A percentile compares a stretch with the other conserved stretches of the same genome.
Conservation (phyloP, 2,329 filamentous ascomycete species). For the Dothiorella sarmentorum region DNA sequence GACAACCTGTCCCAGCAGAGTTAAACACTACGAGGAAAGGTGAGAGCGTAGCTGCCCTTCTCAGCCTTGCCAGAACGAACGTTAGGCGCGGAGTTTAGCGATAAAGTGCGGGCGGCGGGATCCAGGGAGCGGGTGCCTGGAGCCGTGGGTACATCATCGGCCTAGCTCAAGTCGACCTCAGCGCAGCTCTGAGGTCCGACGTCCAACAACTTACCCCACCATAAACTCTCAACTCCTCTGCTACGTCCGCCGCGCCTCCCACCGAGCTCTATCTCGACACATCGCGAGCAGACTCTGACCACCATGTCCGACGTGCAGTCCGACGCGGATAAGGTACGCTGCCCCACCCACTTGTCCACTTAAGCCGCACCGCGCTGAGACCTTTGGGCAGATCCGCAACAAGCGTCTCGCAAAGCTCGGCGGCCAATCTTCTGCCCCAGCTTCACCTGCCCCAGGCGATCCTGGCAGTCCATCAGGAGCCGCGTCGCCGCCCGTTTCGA, state of each 20-base stretch:
- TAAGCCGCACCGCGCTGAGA: slow-evolving; percentile 26
- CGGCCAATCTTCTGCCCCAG: slow-evolving; percentile 27
- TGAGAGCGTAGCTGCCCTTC: neutral
- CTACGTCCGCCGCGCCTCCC: slow-evolving; percentile 27
- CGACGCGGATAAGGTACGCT: slow-evolving; percentile 47
- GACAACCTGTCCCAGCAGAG: no score
- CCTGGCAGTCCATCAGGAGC: slow-evolving; percentile 19
- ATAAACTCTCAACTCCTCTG: neutral
- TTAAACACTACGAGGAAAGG: no score
- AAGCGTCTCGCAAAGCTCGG: slow-evolving; percentile 65
- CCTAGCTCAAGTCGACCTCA: neutral
- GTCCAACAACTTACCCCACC: neutral
- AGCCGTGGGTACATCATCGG: slow-evolving; percentile 15
- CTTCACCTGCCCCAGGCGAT: slow-evolving; percentile 20
- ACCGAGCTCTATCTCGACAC: slow-evolving; percentile 17
- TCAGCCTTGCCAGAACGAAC: slow-evolving; percentile 3
- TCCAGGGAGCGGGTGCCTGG: slow-evolving; percentile 10
- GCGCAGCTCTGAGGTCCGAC: neutral
- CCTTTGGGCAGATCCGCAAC: slow-evolving; percentile 57
- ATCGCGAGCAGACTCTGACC: neutral
- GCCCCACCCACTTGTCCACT: slow-evolving; percentile 16
- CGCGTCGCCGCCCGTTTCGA: slow-evolving; percentile 10
- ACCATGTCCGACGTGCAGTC: slow-evolving; percentile 35
- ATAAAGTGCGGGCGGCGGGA: neutral
- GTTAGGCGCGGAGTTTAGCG: slow-evolving; percentile 16